Percentiles rank a stretch among this genome's conserved stretches.
These are phyloP conservation scores for Nadsonia commutata DNA, from an alignment of 1,139 yeast genomes.

Conservation along the genomic window DNA sequence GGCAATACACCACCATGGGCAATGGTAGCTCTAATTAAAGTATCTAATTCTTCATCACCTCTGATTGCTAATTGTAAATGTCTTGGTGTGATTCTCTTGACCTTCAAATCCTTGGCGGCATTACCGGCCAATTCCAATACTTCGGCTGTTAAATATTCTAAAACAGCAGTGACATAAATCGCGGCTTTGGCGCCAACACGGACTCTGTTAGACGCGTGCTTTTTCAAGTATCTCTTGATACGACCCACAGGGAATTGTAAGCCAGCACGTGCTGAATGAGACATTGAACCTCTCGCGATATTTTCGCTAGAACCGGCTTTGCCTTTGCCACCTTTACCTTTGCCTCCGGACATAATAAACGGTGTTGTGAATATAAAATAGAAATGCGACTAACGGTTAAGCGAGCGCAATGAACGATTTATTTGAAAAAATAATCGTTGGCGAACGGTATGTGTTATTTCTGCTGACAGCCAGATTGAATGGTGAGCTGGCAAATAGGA, in stretches of 20 bases:
- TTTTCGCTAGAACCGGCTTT: conserved; percentile 57
- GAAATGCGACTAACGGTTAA: background rate
- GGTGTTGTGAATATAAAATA: conserved; percentile 3
- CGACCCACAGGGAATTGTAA: conserved; percentile 98
- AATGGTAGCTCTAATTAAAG: conserved; percentile 89
- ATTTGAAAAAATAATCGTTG: background rate
- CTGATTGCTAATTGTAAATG: conserved; percentile 96
- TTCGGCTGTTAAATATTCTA: conserved; percentile 96
- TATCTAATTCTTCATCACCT: conserved; percentile 97
- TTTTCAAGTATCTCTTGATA: conserved; percentile 88
- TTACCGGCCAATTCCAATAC: conserved; percentile 97
- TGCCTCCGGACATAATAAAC: conserved; percentile 69
- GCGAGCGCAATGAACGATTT: background rate
- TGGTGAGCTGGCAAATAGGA: no score
- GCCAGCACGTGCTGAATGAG: conserved; percentile 96
- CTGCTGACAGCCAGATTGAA: no score
- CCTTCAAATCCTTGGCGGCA: conserved; percentile 96
- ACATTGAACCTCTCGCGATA: conserved; percentile 48
- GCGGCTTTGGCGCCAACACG: conserved; percentile 98
- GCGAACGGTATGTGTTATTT: no score
- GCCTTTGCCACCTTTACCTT: conserved; percentile 95
- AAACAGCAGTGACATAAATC: conserved; percentile 88
- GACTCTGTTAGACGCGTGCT: conserved; percentile 79
- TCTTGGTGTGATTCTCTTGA: conserved; percentile 97
- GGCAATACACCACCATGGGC: conserved; percentile 99